Percentiles rank a stretch among this genome's conserved stretches.
These are phyloP conservation scores for Venturia carpophila DNA, from an alignment of 2,329 filamentous ascomycete genomes.

Conservation along the genomic window DNA sequence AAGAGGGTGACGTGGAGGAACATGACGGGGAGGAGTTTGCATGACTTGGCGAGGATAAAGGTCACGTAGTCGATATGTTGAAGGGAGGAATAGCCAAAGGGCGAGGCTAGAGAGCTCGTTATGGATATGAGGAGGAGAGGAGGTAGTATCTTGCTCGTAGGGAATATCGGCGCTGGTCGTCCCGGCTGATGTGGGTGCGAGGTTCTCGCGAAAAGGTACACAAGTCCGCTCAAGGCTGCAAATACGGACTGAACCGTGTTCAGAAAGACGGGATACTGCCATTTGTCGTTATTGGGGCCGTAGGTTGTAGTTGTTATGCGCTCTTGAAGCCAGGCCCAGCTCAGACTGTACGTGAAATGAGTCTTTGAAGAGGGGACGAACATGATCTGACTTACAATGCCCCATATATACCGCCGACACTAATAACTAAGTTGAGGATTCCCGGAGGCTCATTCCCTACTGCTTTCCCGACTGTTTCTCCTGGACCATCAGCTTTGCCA, in stretches of 20 bases:
- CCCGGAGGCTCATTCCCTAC: slow-evolving; percentile 10
- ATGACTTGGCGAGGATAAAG: slow-evolving; percentile 93
- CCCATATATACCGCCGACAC: slow-evolving; percentile 91
- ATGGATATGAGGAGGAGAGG: slow-evolving; percentile 80
- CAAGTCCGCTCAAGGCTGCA: slow-evolving; percentile 70
- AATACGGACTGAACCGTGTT: slow-evolving; percentile 93
- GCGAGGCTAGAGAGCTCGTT: slow-evolving; percentile 82
- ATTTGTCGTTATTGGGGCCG: slow-evolving; percentile 56
- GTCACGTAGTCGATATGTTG: slow-evolving; percentile 97
- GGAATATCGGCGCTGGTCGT: slow-evolving; percentile 58
- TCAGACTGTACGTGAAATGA: slow-evolving; percentile 49
- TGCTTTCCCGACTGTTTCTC: not conserved
- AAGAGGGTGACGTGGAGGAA: slow-evolving; percentile 90
- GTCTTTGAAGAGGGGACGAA: not conserved
- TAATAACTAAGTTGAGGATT: slow-evolving; percentile 53
- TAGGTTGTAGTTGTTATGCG: slow-evolving; percentile 92
- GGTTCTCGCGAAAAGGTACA: slow-evolving; percentile 61
- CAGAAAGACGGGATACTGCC: slow-evolving; percentile 89
- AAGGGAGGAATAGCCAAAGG: slow-evolving; percentile 88
- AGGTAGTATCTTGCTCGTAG: slow-evolving; percentile 62
- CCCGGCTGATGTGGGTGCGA: slow-evolving; percentile 43
- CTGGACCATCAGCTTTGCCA: not conserved
- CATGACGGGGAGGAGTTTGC: slow-evolving; percentile 99
- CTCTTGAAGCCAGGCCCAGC: slow-evolving; percentile 95
- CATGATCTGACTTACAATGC: slow-evolving; percentile 62